Evolutionary conservation across 2,329 filamentous ascomycete genomes (phyloP).

Genomic region (Beauveria medogensis): DNA sequence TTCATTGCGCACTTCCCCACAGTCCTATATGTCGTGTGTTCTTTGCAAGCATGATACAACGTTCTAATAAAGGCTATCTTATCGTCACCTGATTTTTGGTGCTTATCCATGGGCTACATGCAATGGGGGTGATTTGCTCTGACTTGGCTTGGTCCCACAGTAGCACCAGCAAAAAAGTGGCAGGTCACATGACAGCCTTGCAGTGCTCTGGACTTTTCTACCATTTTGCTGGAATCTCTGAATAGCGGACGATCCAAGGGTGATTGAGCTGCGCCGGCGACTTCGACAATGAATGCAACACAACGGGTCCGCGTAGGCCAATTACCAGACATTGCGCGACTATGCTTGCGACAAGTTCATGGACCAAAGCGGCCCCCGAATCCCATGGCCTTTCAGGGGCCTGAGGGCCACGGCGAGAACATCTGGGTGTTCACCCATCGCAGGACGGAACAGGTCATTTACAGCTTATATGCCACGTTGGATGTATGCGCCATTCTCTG

Average conservation of each 20-base stretch:
- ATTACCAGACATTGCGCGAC: conserved; percentile 9
- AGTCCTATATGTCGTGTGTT: too few relatives aligned
- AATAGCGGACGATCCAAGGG: not conserved
- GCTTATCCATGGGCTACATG: not conserved
- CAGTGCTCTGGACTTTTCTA: conserved; percentile 4
- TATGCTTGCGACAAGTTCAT: conserved; percentile 10
- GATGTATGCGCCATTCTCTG: conserved; percentile 29
- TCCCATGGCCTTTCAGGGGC: conserved; percentile 19
- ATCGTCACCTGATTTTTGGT: conserved; percentile 5
- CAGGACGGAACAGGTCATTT: conserved; percentile 42
- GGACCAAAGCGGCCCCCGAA: not conserved
- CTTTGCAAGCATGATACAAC: not conserved
- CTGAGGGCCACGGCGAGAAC: conserved; percentile 44
- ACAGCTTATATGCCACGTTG: conserved; percentile 38
- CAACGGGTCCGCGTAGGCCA: conserved; percentile 8
- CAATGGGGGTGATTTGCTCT: too few relatives aligned
- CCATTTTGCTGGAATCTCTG: not conserved
- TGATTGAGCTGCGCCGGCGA: not conserved
- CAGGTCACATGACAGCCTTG: conserved; percentile 5
- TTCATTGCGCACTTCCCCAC: too few relatives aligned
- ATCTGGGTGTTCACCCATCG: conserved; percentile 50
- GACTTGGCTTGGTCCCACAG: not conserved
- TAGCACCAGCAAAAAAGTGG: not conserved
- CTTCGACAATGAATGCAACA: conserved; percentile 9
- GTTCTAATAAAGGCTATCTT: not conserved